Base-by-base conservation (phyloP, 768 basidiomycete species). In the Paxillus ammoniavirescens region DNA sequence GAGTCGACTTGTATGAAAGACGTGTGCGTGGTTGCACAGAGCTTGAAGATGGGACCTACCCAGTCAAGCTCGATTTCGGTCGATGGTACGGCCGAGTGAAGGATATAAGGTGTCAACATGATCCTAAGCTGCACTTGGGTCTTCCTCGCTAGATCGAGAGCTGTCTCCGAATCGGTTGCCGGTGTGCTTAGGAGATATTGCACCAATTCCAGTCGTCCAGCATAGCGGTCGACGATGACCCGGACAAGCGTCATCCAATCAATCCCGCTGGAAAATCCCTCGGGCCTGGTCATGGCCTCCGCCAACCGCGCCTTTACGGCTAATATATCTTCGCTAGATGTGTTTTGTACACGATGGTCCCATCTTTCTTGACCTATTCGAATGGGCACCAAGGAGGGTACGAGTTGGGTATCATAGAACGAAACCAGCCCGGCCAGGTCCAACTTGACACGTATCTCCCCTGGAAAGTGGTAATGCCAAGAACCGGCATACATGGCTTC, bases 1-100 rank as follows among this genome's bases (percentile, higher is more conserved):
- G 26, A 31, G 35, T 48, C 8, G 35, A 40, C 45, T 2, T 41
- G 45, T 23, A 60, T 50, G 4, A 12, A 43, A 13, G 12, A 35
- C 4, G 69, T 72, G 8, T 72, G 66, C 1, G 61, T 61, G 4
- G 65, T 72, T 10, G 61, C 60, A 35, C 73, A 75, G 18, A 54
- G 48, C 26, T 51, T 58, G 54, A 65, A 73, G 2, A 72, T 54
- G 0, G 69, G 65, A 4, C 23, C 23, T 1, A 67, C 66, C 74
- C 73, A 75, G 14, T 51, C 55, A 2, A 49, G 33, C 3, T 35
- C 21, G 0, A 37, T 31, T n/a, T 51, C 17, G 15, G 47, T 31
- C 8, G 33, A 18, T 18, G 65, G 60, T 18, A 49, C 17, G 15
- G 53, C 56, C 2, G 54, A 44, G 17, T 52, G 18, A 2, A 60